phyloP scores from a whole-genome alignment of 2,329 filamentous ascomycete genomes.

The Chaetomiaceae sp. region DNA sequence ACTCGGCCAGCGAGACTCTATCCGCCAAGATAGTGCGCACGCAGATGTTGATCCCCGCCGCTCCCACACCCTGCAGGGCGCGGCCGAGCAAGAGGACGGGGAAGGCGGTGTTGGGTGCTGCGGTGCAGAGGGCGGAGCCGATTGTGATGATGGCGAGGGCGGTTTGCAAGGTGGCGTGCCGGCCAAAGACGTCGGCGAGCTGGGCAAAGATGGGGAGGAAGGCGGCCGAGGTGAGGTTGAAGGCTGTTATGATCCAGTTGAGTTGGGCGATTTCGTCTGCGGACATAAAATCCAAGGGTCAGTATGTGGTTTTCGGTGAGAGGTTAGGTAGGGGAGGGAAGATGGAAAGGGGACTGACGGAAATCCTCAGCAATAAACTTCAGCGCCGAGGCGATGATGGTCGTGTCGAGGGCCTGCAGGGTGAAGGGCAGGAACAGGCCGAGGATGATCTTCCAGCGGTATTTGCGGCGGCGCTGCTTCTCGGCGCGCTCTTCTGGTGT shows the following conservation, averaged over 20 bases:
- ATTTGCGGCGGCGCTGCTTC: constrained; percentile 32
- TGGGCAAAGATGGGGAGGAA: constrained; percentile 65
- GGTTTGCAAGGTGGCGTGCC: constrained; percentile 54
- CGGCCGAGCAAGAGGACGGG: constrained; percentile 58
- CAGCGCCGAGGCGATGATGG: constrained; percentile 57
- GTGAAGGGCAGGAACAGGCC: constrained; percentile 58
- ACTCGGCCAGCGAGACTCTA: constrained; percentile 57
- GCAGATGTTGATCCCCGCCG: constrained; percentile 57
- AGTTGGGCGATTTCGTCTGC: constrained; percentile 51
- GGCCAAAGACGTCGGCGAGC: constrained; percentile 60
- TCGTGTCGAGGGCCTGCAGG: constrained; percentile 59
- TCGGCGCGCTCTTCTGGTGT: constrained; percentile 31
- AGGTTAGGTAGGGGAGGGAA: background rate
- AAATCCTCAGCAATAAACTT: constrained; percentile 63
- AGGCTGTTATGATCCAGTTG: constrained; percentile 67
- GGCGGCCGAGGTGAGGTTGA: constrained; percentile 63
- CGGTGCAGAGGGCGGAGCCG: constrained; percentile 59
- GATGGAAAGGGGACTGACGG: constrained; percentile 36
- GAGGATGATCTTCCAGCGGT: constrained; percentile 56
- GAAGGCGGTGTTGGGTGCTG: constrained; percentile 50
- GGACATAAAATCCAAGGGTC: no score
- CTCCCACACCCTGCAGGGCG: constrained; percentile 58
- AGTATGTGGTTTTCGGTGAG: background rate
- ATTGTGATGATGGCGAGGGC: constrained; percentile 54
- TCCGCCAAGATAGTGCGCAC: constrained; percentile 62